These are phyloP conservation scores for Rhinocladiella similis DNA, from an alignment of 2,329 filamentous ascomycete species.

Conservation along the genomic window DNA sequence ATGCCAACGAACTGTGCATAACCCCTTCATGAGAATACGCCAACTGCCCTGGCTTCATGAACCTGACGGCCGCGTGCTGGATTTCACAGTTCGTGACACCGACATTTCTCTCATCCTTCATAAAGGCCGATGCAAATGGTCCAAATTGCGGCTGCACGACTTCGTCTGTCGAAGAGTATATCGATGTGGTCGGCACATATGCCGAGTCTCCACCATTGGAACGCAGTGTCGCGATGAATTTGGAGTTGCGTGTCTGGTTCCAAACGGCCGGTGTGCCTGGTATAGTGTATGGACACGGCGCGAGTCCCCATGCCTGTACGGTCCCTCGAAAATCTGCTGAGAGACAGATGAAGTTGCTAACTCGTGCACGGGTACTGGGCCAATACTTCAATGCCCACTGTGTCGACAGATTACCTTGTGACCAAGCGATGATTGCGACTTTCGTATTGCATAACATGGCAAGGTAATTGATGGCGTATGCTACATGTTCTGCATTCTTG, in stretches of 20 bases:
- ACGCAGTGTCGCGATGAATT: conserved; percentile 46
- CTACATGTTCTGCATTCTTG: conserved; percentile 54
- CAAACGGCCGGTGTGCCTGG: conserved; percentile 43
- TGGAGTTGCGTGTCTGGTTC: conserved; percentile 50
- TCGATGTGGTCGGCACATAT: conserved; percentile 56
- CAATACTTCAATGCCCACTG: conserved; percentile 63
- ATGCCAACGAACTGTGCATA: conserved; percentile 50
- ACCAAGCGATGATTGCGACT: conserved; percentile 54
- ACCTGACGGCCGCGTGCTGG: conserved; percentile 32
- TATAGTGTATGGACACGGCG: conserved; percentile 1
- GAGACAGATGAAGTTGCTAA: conserved; percentile 54
- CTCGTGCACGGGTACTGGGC: conserved; percentile 48
- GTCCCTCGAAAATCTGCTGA: conserved; percentile 57
- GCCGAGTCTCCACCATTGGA: conserved; percentile 50
- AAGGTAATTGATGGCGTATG: conserved; percentile 60
- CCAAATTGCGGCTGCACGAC: conserved; percentile 54
- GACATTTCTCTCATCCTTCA: conserved; percentile 41
- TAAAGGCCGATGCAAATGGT: conserved; percentile 46
- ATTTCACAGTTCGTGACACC: conserved; percentile 54
- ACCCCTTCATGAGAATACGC: conserved; percentile 54
- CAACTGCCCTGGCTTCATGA: conserved; percentile 39
- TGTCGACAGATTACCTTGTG: conserved; percentile 55
- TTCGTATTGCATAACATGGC: conserved; percentile 41
- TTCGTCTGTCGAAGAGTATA: conserved; percentile 54
- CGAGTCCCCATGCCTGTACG: conserved; percentile 20